Base-by-base conservation (phyloP, 345 rosid species). In the Pseudoturritis turrita region DNA sequence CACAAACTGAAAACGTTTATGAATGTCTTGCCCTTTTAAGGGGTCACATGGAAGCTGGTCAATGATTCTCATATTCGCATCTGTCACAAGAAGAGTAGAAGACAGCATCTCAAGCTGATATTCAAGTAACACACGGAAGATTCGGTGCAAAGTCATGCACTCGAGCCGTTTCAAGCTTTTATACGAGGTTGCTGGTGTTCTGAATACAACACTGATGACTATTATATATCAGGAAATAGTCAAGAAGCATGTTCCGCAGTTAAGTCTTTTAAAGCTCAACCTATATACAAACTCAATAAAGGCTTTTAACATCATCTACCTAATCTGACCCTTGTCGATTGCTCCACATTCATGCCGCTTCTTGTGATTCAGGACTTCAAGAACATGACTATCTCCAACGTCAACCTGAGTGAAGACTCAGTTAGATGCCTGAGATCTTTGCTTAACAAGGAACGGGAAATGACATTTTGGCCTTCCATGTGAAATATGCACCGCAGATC, bases 21-120 rank as follows among this genome's bases (percentile, higher is more conserved):
- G 77, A 78, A 28, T 85, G 84, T 78, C 91, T 91, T 51, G 28
- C 49, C 19, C 74, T 80, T 72, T 82, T 90, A 39, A n/a, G 57
- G 35, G 43, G 62, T 63, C 87, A 88, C 77, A 84, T 90, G 83
- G 83, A 81, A 51, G 81, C 79, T 78, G 75, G 72, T 62, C 52
- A 52, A 41, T 54, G 35, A 70, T 61, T 55, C 40, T 68, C 4
- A 19, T 17, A n/a, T 35, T 46, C 11, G 21, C 59, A 57, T 60
- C 37, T 26, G 36, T 70, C 58, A 14, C 58, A 46, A n/a, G n/a
- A n/a, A n/a, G n/a, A n/a, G n/a, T n/a, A 35, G 59, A 47, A 18
- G 36, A 40, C 40, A 40, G 15, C 43, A 55, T 29, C 7, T 28
- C 72, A 44, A 36, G 45, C 46, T 23, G 14, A 14, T 54, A 31